Evolutionary conservation across 805 yeast genomes (phyloP).

Genomic region (Suhomyces canberraensis): DNA sequence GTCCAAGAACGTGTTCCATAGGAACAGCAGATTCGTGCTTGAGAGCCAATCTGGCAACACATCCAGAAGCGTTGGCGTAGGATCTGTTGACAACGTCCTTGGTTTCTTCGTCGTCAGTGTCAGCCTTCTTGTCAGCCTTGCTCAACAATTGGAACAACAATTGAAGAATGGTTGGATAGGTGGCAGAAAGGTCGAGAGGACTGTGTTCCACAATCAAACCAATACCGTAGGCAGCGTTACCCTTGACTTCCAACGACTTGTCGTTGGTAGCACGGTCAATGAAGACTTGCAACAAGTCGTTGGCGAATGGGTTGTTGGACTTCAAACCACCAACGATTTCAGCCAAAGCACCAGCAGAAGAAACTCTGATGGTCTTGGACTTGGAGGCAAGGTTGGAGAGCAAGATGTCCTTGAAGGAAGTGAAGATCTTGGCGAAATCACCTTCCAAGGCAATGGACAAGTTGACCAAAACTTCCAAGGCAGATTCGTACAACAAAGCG

Average conservation of each 20-base stretch:
- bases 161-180: slow-evolving; percentile 70
- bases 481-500: slow-evolving; percentile 76
- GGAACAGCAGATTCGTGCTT: slow-evolving; percentile 74
- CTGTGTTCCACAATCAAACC: slow-evolving; percentile 66
- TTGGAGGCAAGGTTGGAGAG: slow-evolving; percentile 55
- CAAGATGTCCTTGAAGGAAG: slow-evolving; percentile 65
- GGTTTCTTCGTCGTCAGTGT: slow-evolving; percentile 64
- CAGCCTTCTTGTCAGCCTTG: slow-evolving; percentile 56
- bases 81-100: slow-evolving; percentile 79
- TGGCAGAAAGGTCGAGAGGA: slow-evolving; percentile 55
- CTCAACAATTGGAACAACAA: slow-evolving; percentile 76
- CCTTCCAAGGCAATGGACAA: slow-evolving; percentile 74
- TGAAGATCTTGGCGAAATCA: slow-evolving; percentile 73
- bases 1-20: slow-evolving; percentile 64
- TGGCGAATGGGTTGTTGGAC: slow-evolving; percentile 58
- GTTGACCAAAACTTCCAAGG: slow-evolving; percentile 79
- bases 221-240: slow-evolving; percentile 94
- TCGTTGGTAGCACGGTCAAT: slow-evolving; percentile 67
- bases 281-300: slow-evolving; percentile 70
- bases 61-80: slow-evolving; percentile 93
- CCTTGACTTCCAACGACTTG: slow-evolving; percentile 82
- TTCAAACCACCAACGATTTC: slow-evolving; percentile 81
- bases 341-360: slow-evolving; percentile 86
- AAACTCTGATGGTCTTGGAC: slow-evolving; percentile 63
- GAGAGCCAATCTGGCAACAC: slow-evolving; percentile 88